These are phyloP conservation scores for Phytophthora sp. DNA, from an alignment of 352 stramenopile species.

Conservation along the genomic window DNA sequence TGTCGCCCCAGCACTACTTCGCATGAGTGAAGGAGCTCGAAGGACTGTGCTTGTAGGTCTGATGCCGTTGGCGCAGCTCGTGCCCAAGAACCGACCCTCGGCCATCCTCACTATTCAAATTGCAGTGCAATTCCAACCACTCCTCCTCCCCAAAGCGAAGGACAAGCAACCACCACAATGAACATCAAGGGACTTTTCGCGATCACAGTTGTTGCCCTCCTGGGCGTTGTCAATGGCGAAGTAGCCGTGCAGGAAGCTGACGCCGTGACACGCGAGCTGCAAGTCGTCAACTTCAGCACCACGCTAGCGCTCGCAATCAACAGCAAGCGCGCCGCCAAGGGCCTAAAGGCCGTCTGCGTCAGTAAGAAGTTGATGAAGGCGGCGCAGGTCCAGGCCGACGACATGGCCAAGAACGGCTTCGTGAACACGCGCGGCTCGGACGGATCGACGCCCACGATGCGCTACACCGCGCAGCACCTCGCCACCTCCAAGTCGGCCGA, in stretches of 20 bases:
- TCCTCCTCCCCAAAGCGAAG: constrained; percentile 2
- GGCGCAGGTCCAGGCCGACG: constrained; percentile 22
- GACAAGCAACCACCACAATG: constrained; percentile 1
- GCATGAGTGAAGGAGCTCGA: not conserved
- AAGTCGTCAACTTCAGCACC: constrained; percentile 39
- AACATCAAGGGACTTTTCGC: constrained; percentile 17
- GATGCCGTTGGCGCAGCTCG: not conserved
- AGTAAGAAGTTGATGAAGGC: constrained; percentile 40
- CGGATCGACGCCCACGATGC: constrained; percentile 32
- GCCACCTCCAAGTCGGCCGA: constrained; percentile 23
- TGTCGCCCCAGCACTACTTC: not conserved
- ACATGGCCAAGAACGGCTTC: constrained; percentile 30
- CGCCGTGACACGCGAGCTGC: constrained; percentile 16
- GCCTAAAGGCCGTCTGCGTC: constrained; percentile 40
- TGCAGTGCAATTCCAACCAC: constrained; percentile 7
- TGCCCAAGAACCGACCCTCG: too few species aligned
- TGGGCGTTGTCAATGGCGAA: constrained; percentile 4
- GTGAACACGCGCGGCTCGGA: constrained; percentile 29
- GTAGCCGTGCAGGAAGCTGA: constrained; percentile 1
- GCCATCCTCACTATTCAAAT: constrained; percentile 13
- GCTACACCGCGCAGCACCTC: constrained; percentile 30
- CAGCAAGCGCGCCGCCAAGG: constrained; percentile 37
- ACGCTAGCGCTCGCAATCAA: constrained; percentile 36
- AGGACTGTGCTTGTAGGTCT: too few species aligned
- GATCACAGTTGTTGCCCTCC: constrained; percentile 11